Percentiles rank a stretch among this genome's conserved stretches.
phyloP scores from a whole-genome alignment of 2,329 filamentous ascomycete genomes.

The Aureobasidium melanogenum region DNA sequence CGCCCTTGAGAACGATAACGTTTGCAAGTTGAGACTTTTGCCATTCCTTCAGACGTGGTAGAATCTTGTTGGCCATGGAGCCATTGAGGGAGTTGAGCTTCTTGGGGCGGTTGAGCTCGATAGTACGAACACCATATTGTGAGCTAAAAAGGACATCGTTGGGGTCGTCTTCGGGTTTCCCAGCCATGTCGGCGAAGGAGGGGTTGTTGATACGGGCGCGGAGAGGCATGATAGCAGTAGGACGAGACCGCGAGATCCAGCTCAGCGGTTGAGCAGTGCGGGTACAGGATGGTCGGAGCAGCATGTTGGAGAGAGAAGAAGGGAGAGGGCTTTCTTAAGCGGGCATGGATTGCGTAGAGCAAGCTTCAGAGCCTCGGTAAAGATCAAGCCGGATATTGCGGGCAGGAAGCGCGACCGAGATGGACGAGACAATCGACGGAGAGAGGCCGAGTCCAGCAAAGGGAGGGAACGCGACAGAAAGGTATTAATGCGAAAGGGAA shows the following conservation, averaged over 20 bases:
- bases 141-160: conserved; percentile 91
- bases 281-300: conserved; percentile 33
- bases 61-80: conserved; percentile 93
- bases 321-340: background rate
- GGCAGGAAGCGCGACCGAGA: background rate
- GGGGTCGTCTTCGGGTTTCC: conserved; percentile 57
- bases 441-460: background rate
- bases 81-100: conserved; percentile 89
- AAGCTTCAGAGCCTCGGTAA: conserved; percentile 13
- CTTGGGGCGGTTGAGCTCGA: conserved; percentile 86
- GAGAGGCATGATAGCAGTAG: conserved; percentile 58
- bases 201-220: conserved; percentile 46
- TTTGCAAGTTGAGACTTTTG: conserved; percentile 90
- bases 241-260: conserved; percentile 12
- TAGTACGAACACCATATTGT: conserved; percentile 78
- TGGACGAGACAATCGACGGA: background rate
- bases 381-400: background rate
- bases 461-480: background rate
- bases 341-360: conserved; percentile 6
- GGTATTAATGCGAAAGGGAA: background rate
- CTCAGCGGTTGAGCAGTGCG: conserved; percentile 32
- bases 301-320: conserved; percentile 30
- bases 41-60: conserved; percentile 81
- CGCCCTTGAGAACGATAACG: conserved; percentile 83
- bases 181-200: conserved; percentile 20